Percentiles rank a stretch among this genome's conserved stretches.
Conservation (phyloP, 1,139 yeast genomes). For the Sugiyamaella grinbergsii region DNA sequence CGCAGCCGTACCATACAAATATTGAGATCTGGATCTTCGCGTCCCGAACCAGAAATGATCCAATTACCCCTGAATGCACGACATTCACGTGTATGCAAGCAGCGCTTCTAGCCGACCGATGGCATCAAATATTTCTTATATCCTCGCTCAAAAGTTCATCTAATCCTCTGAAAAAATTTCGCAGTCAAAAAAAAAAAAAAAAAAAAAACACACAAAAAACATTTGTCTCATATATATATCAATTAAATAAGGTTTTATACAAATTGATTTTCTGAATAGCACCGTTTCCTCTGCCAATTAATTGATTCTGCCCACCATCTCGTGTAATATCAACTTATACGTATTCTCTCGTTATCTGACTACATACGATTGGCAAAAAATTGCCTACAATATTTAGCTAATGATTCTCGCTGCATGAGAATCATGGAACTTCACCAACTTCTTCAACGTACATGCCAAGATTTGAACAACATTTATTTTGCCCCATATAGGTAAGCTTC, state of each 20-base stretch:
- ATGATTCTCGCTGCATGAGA: not conserved
- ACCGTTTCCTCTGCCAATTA: no score
- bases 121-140: not conserved
- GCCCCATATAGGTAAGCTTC: not conserved
- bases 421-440: not conserved
- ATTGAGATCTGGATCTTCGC: not conserved
- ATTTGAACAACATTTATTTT: not conserved
- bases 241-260: no score
- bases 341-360: no score
- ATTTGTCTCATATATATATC: no score
- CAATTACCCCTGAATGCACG: not conserved
- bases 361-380: no score
- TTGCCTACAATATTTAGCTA: no score
- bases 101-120: not conserved
- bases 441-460: slow-evolving; percentile 7
- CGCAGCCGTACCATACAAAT: not conserved
- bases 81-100: slow-evolving; percentile 7
- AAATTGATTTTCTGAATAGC: no score
- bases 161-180: not conserved
- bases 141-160: not conserved
- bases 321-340: no score
- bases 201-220: no score
- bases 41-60: not conserved
- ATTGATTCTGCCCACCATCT: no score
- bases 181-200: no score